Evolutionary conservation across 192 early-diverging fungal species (phyloP).

Genomic region (Martensiomyces pterosporus): DNA sequence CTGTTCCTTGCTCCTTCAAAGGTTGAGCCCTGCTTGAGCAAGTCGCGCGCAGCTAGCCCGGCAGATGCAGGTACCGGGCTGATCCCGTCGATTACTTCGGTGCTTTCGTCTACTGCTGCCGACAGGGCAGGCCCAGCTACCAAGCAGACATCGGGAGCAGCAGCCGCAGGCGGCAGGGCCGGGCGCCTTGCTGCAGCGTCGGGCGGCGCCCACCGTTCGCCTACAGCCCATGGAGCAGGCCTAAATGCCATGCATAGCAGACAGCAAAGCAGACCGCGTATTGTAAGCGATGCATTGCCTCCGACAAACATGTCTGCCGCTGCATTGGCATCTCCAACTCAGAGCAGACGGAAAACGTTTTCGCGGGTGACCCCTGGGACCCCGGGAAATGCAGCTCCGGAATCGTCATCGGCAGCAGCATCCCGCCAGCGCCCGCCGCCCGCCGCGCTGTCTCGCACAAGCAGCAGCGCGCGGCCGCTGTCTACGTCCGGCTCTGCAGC

Average conservation of each 20-base stretch:
- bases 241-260: no score
- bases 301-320: not conserved
- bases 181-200: not conserved
- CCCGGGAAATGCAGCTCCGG: not conserved
- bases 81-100: constrained; percentile 8
- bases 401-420: not conserved
- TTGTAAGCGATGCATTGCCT: constrained; percentile 17
- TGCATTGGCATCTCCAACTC: constrained; percentile 13
- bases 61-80: not conserved
- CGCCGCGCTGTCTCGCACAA: constrained; percentile 24
- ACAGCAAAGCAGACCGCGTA: no score
- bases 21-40: constrained; percentile 11
- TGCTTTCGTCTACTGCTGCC: constrained; percentile 4
- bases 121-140: not conserved
- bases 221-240: constrained; percentile 1
- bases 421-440: constrained; percentile 13
- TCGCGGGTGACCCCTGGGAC: constrained; percentile 9
- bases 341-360: constrained; percentile 32
- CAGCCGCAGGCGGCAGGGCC: not conserved
- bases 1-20: constrained; percentile 71
- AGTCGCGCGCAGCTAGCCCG: no score
- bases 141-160: not conserved
- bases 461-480: constrained; percentile 27
- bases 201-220: not conserved
- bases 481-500: constrained; percentile 30